Evolutionary conservation across 768 basidiomycete species (phyloP).

Genomic region (Porphyrellus cyaneotinctus): DNA sequence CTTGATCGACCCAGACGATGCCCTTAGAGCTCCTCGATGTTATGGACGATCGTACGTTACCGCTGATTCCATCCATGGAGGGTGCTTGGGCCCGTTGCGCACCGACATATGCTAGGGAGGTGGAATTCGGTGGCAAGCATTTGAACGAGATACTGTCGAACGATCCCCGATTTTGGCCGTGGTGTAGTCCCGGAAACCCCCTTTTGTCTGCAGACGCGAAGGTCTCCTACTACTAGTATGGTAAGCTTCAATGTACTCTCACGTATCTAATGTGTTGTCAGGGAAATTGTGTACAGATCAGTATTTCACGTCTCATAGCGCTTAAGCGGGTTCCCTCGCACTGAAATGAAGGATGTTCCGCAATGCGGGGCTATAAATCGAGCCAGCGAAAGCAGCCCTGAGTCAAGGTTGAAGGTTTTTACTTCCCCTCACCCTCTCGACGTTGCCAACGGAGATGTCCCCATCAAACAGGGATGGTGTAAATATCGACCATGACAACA

Average conservation of each 20-base stretch:
- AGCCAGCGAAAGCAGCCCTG: too few species aligned
- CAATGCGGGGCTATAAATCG: neutral
- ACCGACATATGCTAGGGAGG: too few species aligned
- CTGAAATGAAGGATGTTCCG: neutral
- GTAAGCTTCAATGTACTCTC: neutral
- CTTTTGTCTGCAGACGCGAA: neutral
- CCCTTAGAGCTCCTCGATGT: too few species aligned
- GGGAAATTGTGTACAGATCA: neutral
- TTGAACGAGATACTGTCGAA: too few species aligned
- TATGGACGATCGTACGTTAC: too few species aligned
- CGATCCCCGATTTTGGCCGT: too few species aligned
- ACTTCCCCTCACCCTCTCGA: neutral
- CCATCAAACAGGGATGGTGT: conserved; percentile 1
- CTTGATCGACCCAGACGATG: too few species aligned
- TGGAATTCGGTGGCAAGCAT: too few species aligned
- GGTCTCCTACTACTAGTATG: neutral
- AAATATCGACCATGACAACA: neutral
- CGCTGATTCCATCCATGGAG: too few species aligned
- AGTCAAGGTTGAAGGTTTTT: neutral
- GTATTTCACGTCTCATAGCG: neutral
- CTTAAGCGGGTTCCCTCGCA: neutral
- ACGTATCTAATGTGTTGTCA: neutral
- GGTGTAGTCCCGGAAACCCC: too few species aligned
- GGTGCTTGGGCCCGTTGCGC: too few species aligned
- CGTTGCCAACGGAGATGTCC: conserved; percentile 5